Base-by-base conservation (phyloP, 345 rosid species). In the Murraya paniculata region DNA sequence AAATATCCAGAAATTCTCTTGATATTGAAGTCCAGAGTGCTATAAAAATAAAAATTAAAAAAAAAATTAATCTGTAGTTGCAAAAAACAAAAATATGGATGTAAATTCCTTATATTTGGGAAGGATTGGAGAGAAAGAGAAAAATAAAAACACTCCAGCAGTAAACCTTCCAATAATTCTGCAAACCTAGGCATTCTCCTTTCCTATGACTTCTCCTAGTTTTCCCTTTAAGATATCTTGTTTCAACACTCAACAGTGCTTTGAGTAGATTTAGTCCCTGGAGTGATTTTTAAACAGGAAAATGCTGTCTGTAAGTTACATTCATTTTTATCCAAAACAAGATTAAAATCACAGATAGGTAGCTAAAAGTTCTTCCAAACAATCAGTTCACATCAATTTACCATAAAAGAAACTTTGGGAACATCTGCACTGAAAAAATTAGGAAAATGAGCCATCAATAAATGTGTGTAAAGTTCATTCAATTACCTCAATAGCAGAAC, bases 401-500 rank as follows among this genome's bases (percentile, higher is more conserved):
- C 64, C 45, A 22, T 65, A 24, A 65, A 65, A 16, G 55, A 55
- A 50, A 16, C 3, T 33, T 61, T 45, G 35, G 39, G 21, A 57
- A 30, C 14, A 66, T 60, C 33, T 38, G 35, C 21, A 28, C 5
- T n/a, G 38, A 21, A 31, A 33, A 79, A 61, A 39, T 16, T 50
- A 75, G 7, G 30, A 53, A 50, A 79, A 81, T 22, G 5, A 68
- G 74, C 72, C 57, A 31, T 13, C 19, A 77, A 68, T 74, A 60
- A 8, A 16, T 50, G 24, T 30, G 68, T 66, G 39, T 73, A 50
- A 24, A 60, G 14, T 70, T 35, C 72, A 38, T 78, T 13, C 76
- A 58, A 59, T 79, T 81, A 92, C 99, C 98, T 91, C 97, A 64
- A 96, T 87, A 33, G 97, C 97, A 70, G 95, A 89, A 75, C 95